phyloP scores from a whole-genome alignment of 1,284 basidiomycete species.

The Xerocomus amazonicus region DNA sequence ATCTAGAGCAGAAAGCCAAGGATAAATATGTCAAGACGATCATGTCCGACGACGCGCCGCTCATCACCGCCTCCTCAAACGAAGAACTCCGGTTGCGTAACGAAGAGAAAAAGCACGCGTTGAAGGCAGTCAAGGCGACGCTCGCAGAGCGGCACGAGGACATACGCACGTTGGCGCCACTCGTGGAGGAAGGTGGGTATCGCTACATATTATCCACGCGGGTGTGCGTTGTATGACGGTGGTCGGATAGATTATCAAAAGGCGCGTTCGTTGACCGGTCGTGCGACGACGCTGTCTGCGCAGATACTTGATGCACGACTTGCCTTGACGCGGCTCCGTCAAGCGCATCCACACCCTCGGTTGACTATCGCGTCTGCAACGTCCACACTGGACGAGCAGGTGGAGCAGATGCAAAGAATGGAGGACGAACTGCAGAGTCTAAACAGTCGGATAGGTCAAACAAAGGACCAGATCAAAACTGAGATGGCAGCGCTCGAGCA shows the following conservation, averaged over 20 bases:
- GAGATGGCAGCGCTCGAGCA: constrained; percentile 60
- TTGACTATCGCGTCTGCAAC: constrained; percentile 71
- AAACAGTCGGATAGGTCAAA: constrained; percentile 44
- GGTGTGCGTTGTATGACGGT: background rate
- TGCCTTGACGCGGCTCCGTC: constrained; percentile 71
- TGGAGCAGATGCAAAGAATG: constrained; percentile 68
- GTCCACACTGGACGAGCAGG: constrained; percentile 66
- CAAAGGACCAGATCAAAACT: constrained; percentile 56
- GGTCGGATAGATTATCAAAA: constrained; percentile 51
- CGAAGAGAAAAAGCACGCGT: constrained; percentile 61
- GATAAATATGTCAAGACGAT: constrained; percentile 81
- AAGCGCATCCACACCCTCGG: constrained; percentile 72
- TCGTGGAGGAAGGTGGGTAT: constrained; percentile 60
- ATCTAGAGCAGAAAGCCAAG: constrained; percentile 84
- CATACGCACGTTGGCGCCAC: constrained; percentile 56
- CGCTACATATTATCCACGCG: background rate
- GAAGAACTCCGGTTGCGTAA: constrained; percentile 59
- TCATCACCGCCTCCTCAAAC: constrained; percentile 72
- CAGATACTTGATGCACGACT: constrained; percentile 79
- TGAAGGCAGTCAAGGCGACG: constrained; percentile 62
- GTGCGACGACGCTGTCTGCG: constrained; percentile 59
- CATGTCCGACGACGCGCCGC: constrained; percentile 76
- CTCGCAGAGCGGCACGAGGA: constrained; percentile 61
- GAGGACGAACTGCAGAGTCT: constrained; percentile 52
- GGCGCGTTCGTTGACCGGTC: constrained; percentile 49